These are phyloP conservation scores for Entomophthora muscae DNA, from an alignment of 371 early-diverging fungal species.

Conservation along the genomic window DNA sequence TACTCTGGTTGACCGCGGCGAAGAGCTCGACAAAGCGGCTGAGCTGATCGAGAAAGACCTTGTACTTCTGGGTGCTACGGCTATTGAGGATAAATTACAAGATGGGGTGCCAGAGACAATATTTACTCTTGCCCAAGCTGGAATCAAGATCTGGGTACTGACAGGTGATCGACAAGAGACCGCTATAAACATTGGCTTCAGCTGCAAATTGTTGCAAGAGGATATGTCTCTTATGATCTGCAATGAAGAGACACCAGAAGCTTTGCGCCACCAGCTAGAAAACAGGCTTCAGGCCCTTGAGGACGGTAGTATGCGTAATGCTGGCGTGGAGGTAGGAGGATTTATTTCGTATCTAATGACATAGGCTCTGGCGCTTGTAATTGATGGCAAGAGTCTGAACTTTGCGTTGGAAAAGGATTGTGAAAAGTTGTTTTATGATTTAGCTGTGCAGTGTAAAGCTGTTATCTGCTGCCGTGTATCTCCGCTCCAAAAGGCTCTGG, in stretches of 20 bases:
- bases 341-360: neutral
- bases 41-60: conserved; percentile 88
- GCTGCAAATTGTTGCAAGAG: conserved; percentile 71
- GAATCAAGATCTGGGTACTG: conserved; percentile 92
- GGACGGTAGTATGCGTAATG: conserved; percentile 27
- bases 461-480: conserved; percentile 88
- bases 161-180: conserved; percentile 91
- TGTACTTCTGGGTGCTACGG: conserved; percentile 87
- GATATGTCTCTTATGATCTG: conserved; percentile 71
- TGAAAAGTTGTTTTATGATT: conserved; percentile 48
- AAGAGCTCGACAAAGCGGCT: conserved; percentile 76
- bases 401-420: conserved; percentile 51
- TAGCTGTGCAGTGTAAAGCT: conserved; percentile 62
- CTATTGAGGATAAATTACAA: conserved; percentile 97
- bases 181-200: conserved; percentile 83
- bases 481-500: conserved; percentile 84
- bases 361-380: conserved; percentile 46
- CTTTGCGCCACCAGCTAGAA: conserved; percentile 56
- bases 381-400: conserved; percentile 48
- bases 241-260: conserved; percentile 61
- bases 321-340: conserved; percentile 31
- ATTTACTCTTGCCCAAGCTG: conserved; percentile 83
- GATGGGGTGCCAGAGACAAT: conserved; percentile 97
- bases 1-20: conserved; percentile 68
- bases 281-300: conserved; percentile 51